Evolutionary conservation across 768 basidiomycete genomes (phyloP).

Genomic region (Psilocybe tampanensis): DNA sequence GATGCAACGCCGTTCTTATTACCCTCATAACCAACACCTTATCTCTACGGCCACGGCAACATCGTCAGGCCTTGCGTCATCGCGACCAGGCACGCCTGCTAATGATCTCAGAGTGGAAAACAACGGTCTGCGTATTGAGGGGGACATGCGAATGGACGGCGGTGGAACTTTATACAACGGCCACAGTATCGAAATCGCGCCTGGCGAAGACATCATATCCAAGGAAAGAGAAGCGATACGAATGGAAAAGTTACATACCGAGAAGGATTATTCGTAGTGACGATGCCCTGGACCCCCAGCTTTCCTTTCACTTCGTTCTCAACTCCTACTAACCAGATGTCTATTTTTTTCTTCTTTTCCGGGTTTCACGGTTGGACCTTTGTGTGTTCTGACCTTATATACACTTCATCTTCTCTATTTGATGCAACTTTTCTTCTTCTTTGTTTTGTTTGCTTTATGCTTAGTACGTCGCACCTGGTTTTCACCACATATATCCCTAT

Average conservation of each 20-base stretch:
- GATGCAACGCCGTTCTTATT: conserved; percentile 90
- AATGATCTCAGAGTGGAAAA: conserved; percentile 49
- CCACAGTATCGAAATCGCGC: conserved; percentile 43
- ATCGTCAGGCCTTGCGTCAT: conserved; percentile 68
- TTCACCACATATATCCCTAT: conserved; percentile 15
- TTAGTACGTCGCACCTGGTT: conserved; percentile 12
- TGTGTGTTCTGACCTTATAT: conserved; percentile 9
- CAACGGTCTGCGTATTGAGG: conserved; percentile 27
- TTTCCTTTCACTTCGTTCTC: not conserved
- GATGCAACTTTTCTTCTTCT: not conserved
- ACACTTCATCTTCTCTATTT: conserved; percentile 18
- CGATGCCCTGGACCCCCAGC: not conserved
- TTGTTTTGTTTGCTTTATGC: conserved; percentile 10
- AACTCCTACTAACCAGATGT: conserved; percentile 5
- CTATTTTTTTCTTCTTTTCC: conserved; percentile 8
- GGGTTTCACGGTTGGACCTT: conserved; percentile 13
- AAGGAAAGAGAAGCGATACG: conserved; percentile 39
- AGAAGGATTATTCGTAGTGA: conserved; percentile 53
- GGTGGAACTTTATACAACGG: conserved; percentile 38
- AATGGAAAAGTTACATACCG: conserved; percentile 43
- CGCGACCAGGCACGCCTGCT: conserved; percentile 74
- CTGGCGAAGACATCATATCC: conserved; percentile 28
- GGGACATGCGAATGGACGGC: conserved; percentile 33
- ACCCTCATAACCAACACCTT: conserved; percentile 79
- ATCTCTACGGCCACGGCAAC: conserved; percentile 76